Base-by-base conservation (phyloP, 371 early-diverging fungal genomes). In the Apophysomyces ossiformis region DNA sequence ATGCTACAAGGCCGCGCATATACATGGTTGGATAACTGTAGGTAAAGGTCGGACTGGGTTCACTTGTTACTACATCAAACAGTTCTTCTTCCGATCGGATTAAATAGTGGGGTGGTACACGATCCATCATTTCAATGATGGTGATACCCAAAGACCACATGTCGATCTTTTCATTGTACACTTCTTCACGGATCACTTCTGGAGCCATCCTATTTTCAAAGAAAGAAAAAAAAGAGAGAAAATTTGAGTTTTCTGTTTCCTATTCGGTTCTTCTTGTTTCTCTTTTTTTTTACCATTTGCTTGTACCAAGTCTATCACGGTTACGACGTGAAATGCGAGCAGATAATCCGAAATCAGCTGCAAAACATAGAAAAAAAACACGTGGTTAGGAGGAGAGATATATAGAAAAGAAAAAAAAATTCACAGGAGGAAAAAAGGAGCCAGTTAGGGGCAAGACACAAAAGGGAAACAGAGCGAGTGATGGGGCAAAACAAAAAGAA, bases 221-320 rank as follows among this genome's bases (percentile, higher is more conserved):
- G 32, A 26, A 26, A 26, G 3, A 26, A 26, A 26, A 26, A 26
- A 26, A 2, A 26, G 2, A 2, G 32, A 26, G 32, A 26, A 26
- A 26, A 26, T 26, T 0, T 26, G 32, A 26, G 32, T 26, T 26
- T 26, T 2, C 2, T 26, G 32, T 1, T 26, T 26, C 32, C 32
- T 26, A 26, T 26, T 26, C 2, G 32, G 32, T 26, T 26, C 32
- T 26, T 26, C 26, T 26, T 26, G 15, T 7, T 38, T 64, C 26
- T 56, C 32, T 15, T 64, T 64, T 13, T 60, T 59, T 37, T 59
- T 63, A 67, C 69, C 82, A 99, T 81, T 99, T 99, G 69, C 94
- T 82, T 5, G 99, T 99, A n/a, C 99, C 99, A 74, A 99, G 64
- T 94, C 79, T 11, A 92, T 99, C 71, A 75, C 83, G 63, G 89